Conservation (phyloP, 78 protist species). For the Chrysochromulina tobinii region DNA sequence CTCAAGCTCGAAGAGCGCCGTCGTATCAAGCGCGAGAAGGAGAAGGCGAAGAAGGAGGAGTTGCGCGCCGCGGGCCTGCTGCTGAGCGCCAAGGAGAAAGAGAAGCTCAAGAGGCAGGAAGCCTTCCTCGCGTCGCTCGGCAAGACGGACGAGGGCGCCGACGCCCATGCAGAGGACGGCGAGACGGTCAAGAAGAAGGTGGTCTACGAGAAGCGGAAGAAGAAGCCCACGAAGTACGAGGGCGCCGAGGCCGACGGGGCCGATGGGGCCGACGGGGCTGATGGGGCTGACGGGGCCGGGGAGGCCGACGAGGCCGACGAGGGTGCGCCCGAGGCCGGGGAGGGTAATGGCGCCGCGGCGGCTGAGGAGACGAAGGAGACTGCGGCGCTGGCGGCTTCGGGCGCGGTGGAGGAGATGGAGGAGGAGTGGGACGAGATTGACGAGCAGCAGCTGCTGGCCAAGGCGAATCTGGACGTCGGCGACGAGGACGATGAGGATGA, state of each 20-base stretch:
- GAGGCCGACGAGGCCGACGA: constrained; percentile 28
- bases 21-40: neutral
- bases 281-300: constrained; percentile 25
- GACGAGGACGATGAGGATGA: neutral
- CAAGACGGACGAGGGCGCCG: neutral
- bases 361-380: constrained; percentile 15
- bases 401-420: neutral
- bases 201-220: neutral
- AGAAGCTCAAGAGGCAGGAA: neutral
- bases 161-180: neutral
- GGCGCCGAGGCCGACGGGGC: constrained; percentile 10
- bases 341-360: neutral
- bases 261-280: neutral
- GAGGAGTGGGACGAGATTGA: neutral
- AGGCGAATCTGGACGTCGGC: neutral
- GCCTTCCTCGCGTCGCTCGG: constrained; percentile 18
- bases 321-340: neutral
- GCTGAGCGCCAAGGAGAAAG: neutral
- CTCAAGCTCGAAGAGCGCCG: neutral
- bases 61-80: neutral
- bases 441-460: neutral
- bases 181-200: neutral
- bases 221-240: neutral
- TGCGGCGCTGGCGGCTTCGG: neutral
- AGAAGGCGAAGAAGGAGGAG: constrained; percentile 23